Evolutionary conservation across 2,329 filamentous ascomycete genomes (phyloP).

Genomic region (Botrytis fabae): DNA sequence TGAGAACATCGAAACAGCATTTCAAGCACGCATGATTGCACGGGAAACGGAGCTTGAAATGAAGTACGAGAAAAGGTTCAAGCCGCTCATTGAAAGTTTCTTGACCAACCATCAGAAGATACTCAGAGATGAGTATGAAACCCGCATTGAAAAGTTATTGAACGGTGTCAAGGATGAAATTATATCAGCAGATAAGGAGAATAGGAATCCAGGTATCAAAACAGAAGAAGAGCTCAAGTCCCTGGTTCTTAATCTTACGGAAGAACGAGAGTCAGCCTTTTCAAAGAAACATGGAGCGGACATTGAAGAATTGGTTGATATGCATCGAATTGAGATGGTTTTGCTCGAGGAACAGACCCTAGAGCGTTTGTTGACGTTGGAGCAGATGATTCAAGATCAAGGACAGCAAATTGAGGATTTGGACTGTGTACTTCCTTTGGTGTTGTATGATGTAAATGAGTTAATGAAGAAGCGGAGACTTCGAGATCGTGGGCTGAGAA

Average conservation of each 20-base stretch:
- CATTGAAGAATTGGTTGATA: constrained; percentile 6
- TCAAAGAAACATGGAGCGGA: not conserved
- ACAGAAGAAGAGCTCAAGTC: constrained; percentile 16
- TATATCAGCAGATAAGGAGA: not conserved
- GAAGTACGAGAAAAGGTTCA: constrained; percentile 19
- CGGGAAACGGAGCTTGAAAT: constrained; percentile 18
- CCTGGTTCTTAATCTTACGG: not conserved
- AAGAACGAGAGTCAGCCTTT: not conserved
- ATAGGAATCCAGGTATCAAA: not conserved
- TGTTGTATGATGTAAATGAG: constrained; percentile 2
- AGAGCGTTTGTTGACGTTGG: not conserved
- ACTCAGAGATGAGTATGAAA: constrained; percentile 7
- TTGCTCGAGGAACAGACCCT: constrained; percentile 11
- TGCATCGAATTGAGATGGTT: constrained; percentile 8
- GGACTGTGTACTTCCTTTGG: constrained; percentile 8
- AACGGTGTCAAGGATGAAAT: not conserved
- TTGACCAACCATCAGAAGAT: constrained; percentile 14
- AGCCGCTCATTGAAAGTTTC: constrained; percentile 11
- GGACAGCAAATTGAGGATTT: constrained; percentile 17
- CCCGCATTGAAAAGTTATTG: constrained; percentile 4
- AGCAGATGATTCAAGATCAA: not conserved
- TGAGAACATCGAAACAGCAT: not conserved
- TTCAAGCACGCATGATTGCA: not conserved
- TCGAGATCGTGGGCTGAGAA: not conserved
- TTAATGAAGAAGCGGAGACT: constrained; percentile 7